Evolutionary conservation across 192 early-diverging fungal genomes (phyloP).

Genomic region (Thoreauomyces humboldtii): DNA sequence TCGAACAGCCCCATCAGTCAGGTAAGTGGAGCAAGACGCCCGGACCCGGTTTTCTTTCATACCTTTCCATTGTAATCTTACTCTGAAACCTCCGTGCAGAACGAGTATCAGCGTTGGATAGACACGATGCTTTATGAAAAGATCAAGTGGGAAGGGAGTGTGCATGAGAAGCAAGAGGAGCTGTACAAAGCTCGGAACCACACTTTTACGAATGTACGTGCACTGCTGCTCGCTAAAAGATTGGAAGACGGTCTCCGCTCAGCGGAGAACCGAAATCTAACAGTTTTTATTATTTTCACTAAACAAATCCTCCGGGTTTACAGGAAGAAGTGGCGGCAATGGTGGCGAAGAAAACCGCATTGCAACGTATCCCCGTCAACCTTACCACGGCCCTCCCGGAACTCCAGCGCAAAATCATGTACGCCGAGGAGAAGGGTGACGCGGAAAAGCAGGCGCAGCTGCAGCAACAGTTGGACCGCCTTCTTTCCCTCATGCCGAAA

Average conservation of each 20-base stretch:
- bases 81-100: constrained; percentile 1
- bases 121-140: constrained; percentile 18
- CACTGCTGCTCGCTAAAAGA: background rate
- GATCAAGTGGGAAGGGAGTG: background rate
- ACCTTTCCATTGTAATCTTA: too few species aligned
- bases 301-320: background rate
- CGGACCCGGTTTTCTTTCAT: too few species aligned
- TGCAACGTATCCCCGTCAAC: constrained; percentile 16
- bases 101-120: constrained; percentile 22
- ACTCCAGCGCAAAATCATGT: constrained; percentile 4
- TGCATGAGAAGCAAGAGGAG: constrained; percentile 9
- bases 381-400: constrained; percentile 6
- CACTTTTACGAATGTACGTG: constrained; percentile 12
- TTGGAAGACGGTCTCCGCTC: too few species aligned
- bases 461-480: constrained; percentile 1
- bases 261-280: too few species aligned
- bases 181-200: constrained; percentile 14
- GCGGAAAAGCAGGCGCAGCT: background rate
- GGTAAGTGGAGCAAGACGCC: background rate
- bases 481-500: background rate
- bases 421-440: constrained; percentile 10
- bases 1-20: constrained; percentile 19
- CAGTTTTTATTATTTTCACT: too few species aligned
- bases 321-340: constrained; percentile 25
- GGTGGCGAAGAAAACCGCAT: constrained; percentile 12